These are phyloP conservation scores for Chytridiales sp. DNA, from an alignment of 371 early-diverging fungal genomes.

Conservation along the genomic window DNA sequence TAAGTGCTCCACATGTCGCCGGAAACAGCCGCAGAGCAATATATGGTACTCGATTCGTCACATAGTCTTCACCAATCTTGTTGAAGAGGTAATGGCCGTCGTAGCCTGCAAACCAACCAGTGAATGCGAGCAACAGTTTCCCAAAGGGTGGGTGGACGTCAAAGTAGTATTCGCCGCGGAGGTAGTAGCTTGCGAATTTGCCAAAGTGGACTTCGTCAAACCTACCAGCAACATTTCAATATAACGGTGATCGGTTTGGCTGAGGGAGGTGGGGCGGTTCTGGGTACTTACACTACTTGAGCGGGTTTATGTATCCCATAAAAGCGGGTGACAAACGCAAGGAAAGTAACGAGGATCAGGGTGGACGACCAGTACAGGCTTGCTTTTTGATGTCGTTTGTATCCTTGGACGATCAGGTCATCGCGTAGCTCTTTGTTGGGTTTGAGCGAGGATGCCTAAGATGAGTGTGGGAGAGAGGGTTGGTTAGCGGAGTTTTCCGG, in stretches of 20 bases:
- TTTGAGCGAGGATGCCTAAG: no score
- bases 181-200: conserved; percentile 95
- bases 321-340: conserved; percentile 39
- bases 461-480: no score
- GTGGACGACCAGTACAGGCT: conserved; percentile 18
- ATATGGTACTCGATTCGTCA: conserved; percentile 86
- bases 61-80: conserved; percentile 89
- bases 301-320: conserved; percentile 44
- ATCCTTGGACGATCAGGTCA: no score
- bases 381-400: neutral
- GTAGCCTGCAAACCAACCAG: conserved; percentile 83
- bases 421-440: no score
- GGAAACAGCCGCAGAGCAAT: conserved; percentile 77
- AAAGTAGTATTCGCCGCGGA: conserved; percentile 90
- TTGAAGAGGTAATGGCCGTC: conserved; percentile 93
- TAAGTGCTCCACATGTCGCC: conserved; percentile 77
- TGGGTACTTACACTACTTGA: conserved; percentile 45
- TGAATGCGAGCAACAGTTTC: conserved; percentile 89
- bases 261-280: neutral
- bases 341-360: conserved; percentile 31
- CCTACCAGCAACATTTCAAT: conserved; percentile 17
- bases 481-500: no score
- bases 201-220: conserved; percentile 99
- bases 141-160: conserved; percentile 99
- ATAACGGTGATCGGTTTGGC: neutral